Evolutionary conservation across 2,329 filamentous ascomycete species (phyloP).

Genomic region (Colletotrichum eremochloae): DNA sequence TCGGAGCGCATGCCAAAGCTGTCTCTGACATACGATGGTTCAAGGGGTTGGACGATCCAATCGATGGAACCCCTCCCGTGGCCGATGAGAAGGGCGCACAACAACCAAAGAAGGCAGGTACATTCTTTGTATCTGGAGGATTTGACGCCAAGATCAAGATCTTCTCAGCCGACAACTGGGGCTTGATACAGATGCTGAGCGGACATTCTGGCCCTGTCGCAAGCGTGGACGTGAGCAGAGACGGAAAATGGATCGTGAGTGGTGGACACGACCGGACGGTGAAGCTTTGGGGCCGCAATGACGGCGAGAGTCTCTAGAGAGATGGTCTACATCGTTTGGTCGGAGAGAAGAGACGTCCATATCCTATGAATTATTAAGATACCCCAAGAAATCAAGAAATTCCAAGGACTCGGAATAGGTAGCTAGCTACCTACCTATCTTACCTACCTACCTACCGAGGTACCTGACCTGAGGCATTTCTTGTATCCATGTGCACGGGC

Average conservation of each 20-base stretch:
- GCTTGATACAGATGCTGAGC: conserved; percentile 85
- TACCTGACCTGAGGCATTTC: background rate
- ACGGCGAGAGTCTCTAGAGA: conserved; percentile 64
- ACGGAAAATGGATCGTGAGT: conserved; percentile 93
- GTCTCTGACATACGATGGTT: conserved; percentile 96
- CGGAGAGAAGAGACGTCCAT: background rate
- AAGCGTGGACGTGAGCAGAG: conserved; percentile 87
- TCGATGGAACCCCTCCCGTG: conserved; percentile 71
- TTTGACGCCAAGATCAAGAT: conserved; percentile 97
- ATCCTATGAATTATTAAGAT: conserved; percentile 31
- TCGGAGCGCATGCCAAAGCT: conserved; percentile 91
- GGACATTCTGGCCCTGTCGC: conserved; percentile 94
- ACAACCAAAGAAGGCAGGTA: conserved; percentile 86
- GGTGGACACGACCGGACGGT: conserved; percentile 95
- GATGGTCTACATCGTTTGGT: background rate
- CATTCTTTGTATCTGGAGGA: conserved; percentile 90
- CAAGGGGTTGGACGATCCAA: conserved; percentile 84
- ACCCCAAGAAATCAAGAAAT: conserved; percentile 16
- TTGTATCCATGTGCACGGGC: background rate
- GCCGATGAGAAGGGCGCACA: conserved; percentile 75
- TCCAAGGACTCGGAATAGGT: background rate
- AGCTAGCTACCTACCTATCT: background rate
- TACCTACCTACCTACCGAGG: background rate
- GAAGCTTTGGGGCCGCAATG: conserved; percentile 94
- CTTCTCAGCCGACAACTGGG: conserved; percentile 97